Evolutionary conservation across 2,329 filamentous ascomycete genomes (phyloP).

Genomic region (Onygenales sp.): DNA sequence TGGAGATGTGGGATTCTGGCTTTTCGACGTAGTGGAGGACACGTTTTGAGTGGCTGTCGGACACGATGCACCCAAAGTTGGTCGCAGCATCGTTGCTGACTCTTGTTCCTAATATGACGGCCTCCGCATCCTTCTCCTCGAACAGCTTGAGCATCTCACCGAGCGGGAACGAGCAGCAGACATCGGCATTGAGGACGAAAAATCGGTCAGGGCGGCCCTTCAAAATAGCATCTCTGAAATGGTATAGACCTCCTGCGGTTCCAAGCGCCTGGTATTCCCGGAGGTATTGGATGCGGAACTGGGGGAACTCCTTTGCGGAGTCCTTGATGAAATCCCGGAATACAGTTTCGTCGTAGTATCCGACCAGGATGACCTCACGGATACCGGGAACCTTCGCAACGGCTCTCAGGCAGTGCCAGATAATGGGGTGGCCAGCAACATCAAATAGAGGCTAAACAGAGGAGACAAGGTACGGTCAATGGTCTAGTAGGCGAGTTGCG

Average conservation of each 20-base stretch:
- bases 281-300: constrained; percentile 86
- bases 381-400: constrained; percentile 84
- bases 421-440: constrained; percentile 94
- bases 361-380: constrained; percentile 93
- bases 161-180: constrained; percentile 96
- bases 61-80: constrained; percentile 98
- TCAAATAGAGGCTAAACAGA: constrained; percentile 77
- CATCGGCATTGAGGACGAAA: constrained; percentile 95
- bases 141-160: constrained; percentile 92
- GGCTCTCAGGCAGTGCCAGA: constrained; percentile 93
- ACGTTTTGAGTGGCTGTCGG: constrained; percentile 83
- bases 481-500: constrained; percentile 8
- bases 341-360: constrained; percentile 95
- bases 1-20: constrained; percentile 93
- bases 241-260: constrained; percentile 92
- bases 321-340: constrained; percentile 99
- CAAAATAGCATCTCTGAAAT: constrained; percentile 97
- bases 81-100: constrained; percentile 83
- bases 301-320: constrained; percentile 70
- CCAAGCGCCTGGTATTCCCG: constrained; percentile 95
- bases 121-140: constrained; percentile 90
- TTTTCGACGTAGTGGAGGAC: constrained; percentile 99
- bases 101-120: constrained; percentile 86
- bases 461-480: neutral
- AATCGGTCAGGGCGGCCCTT: constrained; percentile 91